phyloP scores from a whole-genome alignment of 202 grass and related monocot species.

The Carex sylvatica region DNA sequence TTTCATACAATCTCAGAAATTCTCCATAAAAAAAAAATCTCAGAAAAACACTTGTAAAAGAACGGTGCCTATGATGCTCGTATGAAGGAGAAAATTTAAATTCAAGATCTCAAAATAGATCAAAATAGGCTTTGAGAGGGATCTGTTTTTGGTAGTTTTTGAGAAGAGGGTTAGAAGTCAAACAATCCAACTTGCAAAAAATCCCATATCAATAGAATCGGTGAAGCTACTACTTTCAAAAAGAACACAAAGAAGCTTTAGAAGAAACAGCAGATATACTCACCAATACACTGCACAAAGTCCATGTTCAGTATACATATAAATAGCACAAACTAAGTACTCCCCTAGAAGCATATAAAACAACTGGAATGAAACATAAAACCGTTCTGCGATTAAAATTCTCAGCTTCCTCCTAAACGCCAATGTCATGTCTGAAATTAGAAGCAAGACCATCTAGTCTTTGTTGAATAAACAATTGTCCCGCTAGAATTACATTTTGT shows the following conservation, averaged over 20 bases:
- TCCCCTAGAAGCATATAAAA: not conserved
- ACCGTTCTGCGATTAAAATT: not conserved
- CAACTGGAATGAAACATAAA: not conserved
- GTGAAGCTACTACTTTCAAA: not conserved
- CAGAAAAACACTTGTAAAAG: too few species aligned
- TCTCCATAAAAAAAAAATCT: too few species aligned
- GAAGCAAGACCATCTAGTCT: not conserved
- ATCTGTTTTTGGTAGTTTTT: too few species aligned
- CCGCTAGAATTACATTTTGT: not conserved
- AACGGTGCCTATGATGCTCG: too few species aligned
- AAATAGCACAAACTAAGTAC: not conserved
- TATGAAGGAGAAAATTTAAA: too few species aligned
- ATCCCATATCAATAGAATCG: too few species aligned
- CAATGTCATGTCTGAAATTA: not conserved
- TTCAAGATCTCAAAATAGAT: too few species aligned
- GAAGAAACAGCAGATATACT: not conserved
- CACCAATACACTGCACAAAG: not conserved
- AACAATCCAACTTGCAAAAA: too few species aligned
- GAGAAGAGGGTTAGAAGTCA: too few species aligned
- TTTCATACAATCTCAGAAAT: too few species aligned
- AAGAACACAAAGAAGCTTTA: not conserved
- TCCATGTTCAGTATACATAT: not conserved
- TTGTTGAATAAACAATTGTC: not conserved
- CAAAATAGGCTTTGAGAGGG: too few species aligned
- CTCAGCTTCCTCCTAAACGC: not conserved